These are phyloP conservation scores for Leptographium wingfieldii DNA, from an alignment of 2,329 filamentous ascomycete genomes.

Conservation along the genomic window DNA sequence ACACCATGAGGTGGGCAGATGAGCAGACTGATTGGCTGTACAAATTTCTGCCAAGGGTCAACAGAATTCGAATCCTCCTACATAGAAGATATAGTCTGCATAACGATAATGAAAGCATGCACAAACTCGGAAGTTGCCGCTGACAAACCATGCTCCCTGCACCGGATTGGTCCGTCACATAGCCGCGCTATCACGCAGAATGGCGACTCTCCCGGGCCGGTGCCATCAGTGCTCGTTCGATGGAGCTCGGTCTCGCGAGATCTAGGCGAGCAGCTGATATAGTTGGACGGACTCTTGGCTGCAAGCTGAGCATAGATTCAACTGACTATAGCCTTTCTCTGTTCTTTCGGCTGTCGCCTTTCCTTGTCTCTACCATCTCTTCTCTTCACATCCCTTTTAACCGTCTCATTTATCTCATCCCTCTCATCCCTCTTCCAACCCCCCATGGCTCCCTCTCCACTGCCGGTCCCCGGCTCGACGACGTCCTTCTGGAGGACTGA, in stretches of 20 bases:
- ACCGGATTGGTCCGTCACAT: neutral
- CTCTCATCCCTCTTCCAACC: neutral
- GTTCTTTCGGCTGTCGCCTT: too few relatives aligned
- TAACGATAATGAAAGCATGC: too few relatives aligned
- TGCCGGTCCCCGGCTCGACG: conserved; percentile 17
- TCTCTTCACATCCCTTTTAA: neutral
- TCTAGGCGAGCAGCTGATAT: neutral
- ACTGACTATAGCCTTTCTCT: too few relatives aligned
- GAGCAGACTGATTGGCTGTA: neutral
- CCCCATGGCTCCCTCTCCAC: neutral
- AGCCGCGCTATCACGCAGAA: neutral
- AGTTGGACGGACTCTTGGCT: neutral
- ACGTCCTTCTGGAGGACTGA: conserved; percentile 29
- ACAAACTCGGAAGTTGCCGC: too few relatives aligned
- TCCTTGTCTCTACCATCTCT: neutral
- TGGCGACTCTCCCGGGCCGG: neutral
- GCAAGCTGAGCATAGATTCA: too few relatives aligned
- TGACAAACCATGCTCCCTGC: neutral
- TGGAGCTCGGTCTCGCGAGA: neutral
- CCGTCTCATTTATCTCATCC: neutral
- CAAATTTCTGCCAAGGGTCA: too few relatives aligned
- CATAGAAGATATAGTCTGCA: too few relatives aligned
- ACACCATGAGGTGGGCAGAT: neutral
- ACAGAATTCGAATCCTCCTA: too few relatives aligned
- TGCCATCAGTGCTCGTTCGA: neutral